Conservation (phyloP, 2,329 filamentous ascomycete species). For the Sporothrix phasma region DNA sequence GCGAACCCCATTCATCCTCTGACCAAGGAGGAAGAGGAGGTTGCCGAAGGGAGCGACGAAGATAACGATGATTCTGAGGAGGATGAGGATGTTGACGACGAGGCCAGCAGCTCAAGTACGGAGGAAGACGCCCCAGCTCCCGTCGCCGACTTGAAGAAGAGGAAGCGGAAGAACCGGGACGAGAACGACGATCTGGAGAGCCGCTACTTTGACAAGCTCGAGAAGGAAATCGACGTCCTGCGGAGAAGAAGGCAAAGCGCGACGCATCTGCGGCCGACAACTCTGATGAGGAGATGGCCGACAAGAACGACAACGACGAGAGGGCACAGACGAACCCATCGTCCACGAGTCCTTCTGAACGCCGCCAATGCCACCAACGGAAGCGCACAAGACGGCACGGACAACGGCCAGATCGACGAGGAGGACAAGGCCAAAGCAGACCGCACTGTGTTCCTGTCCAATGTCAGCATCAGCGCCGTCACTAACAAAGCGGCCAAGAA, state of each 20-base stretch:
- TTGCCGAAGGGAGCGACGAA: slow-evolving; percentile 16
- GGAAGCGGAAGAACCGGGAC: slow-evolving; percentile 50
- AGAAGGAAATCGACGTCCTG: slow-evolving; percentile 34
- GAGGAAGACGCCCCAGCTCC: slow-evolving; percentile 28
- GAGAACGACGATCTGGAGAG: slow-evolving; percentile 61
- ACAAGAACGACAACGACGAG: slow-evolving; percentile 28
- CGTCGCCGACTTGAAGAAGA: slow-evolving; percentile 38
- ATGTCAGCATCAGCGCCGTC: slow-evolving; percentile 76
- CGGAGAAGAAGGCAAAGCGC: slow-evolving; percentile 44
- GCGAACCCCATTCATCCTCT: slow-evolving; percentile 12
- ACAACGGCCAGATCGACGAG: slow-evolving; percentile 28
- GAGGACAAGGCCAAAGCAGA: slow-evolving; percentile 65
- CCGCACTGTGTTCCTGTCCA: slow-evolving; percentile 86
- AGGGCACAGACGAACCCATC: background rate
- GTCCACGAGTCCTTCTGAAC: slow-evolving; percentile 17
- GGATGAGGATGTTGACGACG: slow-evolving; percentile 22
- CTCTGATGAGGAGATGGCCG: slow-evolving; percentile 25
- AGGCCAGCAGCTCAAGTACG: slow-evolving; percentile 29
- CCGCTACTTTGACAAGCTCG: slow-evolving; percentile 58
- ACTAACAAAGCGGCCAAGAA: slow-evolving; percentile 74
- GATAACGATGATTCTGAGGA: slow-evolving; percentile 21
- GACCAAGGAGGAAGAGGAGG: slow-evolving; percentile 10
- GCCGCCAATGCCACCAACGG: slow-evolving; percentile 25
- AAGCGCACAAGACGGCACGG: slow-evolving; percentile 27
- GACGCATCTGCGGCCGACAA: slow-evolving; percentile 28